A percentile compares a stretch with the other conserved stretches of the same genome.
Evolutionary conservation across 2,329 filamentous ascomycete species (phyloP).

Genomic region (Phoma herbarum): DNA sequence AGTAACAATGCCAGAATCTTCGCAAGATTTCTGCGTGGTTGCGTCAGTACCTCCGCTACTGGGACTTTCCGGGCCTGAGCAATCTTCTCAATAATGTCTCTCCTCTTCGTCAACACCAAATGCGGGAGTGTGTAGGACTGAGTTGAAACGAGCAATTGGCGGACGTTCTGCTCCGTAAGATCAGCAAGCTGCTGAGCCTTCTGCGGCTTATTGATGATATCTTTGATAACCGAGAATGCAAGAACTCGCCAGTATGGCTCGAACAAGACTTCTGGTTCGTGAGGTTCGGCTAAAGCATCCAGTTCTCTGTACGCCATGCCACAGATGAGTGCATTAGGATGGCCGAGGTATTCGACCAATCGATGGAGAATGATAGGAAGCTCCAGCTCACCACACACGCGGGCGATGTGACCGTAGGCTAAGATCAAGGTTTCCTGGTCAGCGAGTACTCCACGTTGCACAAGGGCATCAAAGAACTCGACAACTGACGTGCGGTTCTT

Average conservation of each 20-base stretch:
- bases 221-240: conserved; percentile 82
- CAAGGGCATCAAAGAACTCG: conserved; percentile 74
- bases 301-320: conserved; percentile 86
- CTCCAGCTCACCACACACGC: conserved; percentile 78
- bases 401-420: conserved; percentile 84
- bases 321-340: conserved; percentile 79
- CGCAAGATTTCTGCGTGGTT: conserved; percentile 64
- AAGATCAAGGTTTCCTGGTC: conserved; percentile 85
- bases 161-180: conserved; percentile 77
- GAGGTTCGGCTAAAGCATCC: conserved; percentile 73
- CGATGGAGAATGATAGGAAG: conserved; percentile 85
- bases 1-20: conserved; percentile 67
- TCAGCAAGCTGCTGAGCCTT: conserved; percentile 83
- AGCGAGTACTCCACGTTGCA: conserved; percentile 71
- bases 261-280: conserved; percentile 73
- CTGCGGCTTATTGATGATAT: conserved; percentile 81
- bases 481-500: conserved; percentile 76
- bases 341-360: conserved; percentile 86
- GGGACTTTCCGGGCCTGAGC: conserved; percentile 70
- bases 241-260: conserved; percentile 89
- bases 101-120: conserved; percentile 79
- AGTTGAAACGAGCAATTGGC: conserved; percentile 76
- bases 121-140: conserved; percentile 86
- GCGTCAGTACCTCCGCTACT: conserved; percentile 68
- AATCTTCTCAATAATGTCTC: conserved; percentile 81